Conservation (phyloP, 768 basidiomycete species). For the Lyophyllum shimeji region DNA sequence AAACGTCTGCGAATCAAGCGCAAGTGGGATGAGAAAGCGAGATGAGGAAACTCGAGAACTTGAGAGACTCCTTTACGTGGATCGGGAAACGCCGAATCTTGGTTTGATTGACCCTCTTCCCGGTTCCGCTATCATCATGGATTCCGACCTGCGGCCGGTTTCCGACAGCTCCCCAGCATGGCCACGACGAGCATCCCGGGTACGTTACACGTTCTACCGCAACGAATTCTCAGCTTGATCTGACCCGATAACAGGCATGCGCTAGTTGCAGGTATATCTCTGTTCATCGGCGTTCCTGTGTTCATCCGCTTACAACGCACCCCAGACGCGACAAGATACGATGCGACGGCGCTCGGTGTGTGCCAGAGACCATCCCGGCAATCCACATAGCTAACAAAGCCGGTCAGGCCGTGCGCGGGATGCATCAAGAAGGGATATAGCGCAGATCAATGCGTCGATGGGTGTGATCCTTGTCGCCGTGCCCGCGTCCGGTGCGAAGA, state of each 20-base stretch:
- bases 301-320: conserved; percentile 12
- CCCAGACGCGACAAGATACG: conserved; percentile 61
- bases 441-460: conserved; percentile 56
- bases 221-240: conserved; percentile 2
- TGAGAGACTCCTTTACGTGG: neutral
- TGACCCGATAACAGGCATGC: conserved; percentile 44
- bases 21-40: too few relatives aligned
- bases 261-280: conserved; percentile 54
- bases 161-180: conserved; percentile 50
- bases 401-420: conserved; percentile 54
- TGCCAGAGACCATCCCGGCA: conserved; percentile 6
- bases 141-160: conserved; percentile 44
- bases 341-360: conserved; percentile 55
- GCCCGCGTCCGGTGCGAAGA: conserved; percentile 56
- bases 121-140: conserved; percentile 35
- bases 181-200: conserved; percentile 55
- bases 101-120: conserved; percentile 29
- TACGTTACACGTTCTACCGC: conserved; percentile 23
- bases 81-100: conserved; percentile 30
- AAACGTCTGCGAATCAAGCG: neutral
- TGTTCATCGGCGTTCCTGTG: conserved; percentile 5
- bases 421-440: conserved; percentile 56
- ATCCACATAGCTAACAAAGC: neutral
- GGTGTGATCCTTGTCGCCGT: conserved; percentile 59
- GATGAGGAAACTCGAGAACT: too few relatives aligned